Conservation (phyloP, 495 filamentous ascomycete species). For the Lasiosphaeriaceae sp. region DNA sequence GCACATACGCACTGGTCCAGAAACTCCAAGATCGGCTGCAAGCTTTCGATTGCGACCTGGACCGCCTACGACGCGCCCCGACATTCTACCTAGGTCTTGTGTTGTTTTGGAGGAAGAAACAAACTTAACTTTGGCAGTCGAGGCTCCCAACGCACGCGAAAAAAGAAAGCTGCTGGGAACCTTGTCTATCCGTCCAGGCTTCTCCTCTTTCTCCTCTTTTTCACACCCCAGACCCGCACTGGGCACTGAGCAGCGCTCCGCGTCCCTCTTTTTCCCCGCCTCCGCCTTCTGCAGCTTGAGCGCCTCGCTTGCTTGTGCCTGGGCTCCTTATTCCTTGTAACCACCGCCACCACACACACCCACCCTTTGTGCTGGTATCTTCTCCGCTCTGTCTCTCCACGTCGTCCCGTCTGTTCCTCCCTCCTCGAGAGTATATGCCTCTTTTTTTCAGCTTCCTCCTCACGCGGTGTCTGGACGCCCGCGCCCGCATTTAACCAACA, state of each 20-base stretch:
- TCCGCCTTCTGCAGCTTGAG: slow-evolving; percentile 17
- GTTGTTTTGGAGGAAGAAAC: no score
- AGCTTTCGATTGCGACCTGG: no score
- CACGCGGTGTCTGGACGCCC: slow-evolving; percentile 11
- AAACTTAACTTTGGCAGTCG: no score
- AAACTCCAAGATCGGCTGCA: no score
- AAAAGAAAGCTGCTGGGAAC: not conserved
- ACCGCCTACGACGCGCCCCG: no score
- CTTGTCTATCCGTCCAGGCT: not conserved
- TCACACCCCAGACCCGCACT: slow-evolving; percentile 21
- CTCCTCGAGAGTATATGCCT: not conserved
- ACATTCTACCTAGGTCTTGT: no score
- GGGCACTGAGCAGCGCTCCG: not conserved
- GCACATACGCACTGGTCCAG: no score
- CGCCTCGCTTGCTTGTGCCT: slow-evolving; percentile 16
- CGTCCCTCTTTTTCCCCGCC: slow-evolving; percentile 21
- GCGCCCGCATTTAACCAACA: slow-evolving; percentile 22
- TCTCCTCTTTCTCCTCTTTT: slow-evolving; percentile 22
- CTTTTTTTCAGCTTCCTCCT: slow-evolving; percentile 9
- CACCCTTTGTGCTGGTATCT: slow-evolving; percentile 8
- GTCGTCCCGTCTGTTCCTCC: slow-evolving; percentile 10
- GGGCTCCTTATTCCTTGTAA: slow-evolving; percentile 3
- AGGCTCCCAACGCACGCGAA: not conserved
- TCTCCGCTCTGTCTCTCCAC: slow-evolving; percentile 19
- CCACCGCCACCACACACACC: not conserved